Conservation (phyloP, 2,329 filamentous ascomycete genomes). For the Emydomyces testavorans region DNA sequence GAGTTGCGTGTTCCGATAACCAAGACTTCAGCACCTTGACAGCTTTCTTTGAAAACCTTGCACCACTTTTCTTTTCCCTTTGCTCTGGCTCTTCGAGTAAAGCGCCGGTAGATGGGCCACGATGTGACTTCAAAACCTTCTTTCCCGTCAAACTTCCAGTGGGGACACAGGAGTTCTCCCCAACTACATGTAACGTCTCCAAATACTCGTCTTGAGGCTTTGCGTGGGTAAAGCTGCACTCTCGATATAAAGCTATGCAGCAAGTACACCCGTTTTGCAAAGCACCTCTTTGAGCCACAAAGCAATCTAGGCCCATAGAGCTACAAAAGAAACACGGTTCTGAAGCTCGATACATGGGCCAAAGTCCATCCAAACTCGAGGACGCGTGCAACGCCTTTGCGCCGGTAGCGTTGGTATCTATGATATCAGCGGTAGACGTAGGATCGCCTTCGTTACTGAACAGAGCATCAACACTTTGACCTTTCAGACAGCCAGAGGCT, state of each 20-base stretch:
- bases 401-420: neutral
- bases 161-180: conserved; percentile 33
- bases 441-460: neutral
- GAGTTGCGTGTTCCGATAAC: conserved; percentile 65
- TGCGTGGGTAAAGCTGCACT: conserved; percentile 38
- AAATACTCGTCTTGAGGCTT: conserved; percentile 33
- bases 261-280: conserved; percentile 37
- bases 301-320: conserved; percentile 38
- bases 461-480: conserved; percentile 2
- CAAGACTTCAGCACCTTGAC: conserved; percentile 73
- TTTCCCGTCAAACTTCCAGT: conserved; percentile 32
- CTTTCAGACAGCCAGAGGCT: conserved; percentile 29
- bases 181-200: conserved; percentile 36
- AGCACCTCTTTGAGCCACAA: conserved; percentile 35
- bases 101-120: conserved; percentile 21
- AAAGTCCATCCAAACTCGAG: conserved; percentile 23
- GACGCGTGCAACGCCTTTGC: conserved; percentile 13
- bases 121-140: conserved; percentile 33
- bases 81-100: conserved; percentile 29
- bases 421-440: conserved; percentile 4
- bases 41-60: conserved; percentile 68
- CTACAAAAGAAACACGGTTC: conserved; percentile 38
- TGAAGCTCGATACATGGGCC: conserved; percentile 37
- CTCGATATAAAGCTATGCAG: conserved; percentile 38
- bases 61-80: conserved; percentile 51